A percentile compares a stretch with the other conserved stretches of the same genome.
Conservation (phyloP, 352 stramenopile species). For the Aphanomyces astaci region DNA sequence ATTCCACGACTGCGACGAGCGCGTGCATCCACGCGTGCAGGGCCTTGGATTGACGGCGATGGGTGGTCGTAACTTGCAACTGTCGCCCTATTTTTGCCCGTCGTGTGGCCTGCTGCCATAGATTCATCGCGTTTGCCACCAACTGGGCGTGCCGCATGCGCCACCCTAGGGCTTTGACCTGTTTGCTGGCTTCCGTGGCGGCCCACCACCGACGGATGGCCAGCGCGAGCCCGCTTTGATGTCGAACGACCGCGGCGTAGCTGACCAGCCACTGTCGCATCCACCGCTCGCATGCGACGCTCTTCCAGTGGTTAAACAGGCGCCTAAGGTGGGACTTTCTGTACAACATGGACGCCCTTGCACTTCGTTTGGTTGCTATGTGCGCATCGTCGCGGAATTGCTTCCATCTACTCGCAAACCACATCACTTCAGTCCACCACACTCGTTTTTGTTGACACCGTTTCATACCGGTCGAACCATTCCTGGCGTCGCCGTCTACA, state of each 20-base stretch:
- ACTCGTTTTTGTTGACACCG: no score
- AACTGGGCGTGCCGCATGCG: neutral
- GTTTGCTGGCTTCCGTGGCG: neutral
- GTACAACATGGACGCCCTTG: constrained; percentile 2
- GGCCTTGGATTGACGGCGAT: neutral
- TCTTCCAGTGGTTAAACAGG: constrained; percentile 8
- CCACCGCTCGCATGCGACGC: constrained; percentile 16
- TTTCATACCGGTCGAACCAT: neutral
- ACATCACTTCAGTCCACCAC: neutral
- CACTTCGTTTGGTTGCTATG: neutral
- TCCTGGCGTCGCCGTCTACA: neutral
- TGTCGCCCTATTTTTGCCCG: neutral
- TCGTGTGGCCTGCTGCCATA: neutral
- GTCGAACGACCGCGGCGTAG: neutral
- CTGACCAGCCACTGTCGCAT: neutral
- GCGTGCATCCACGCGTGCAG: neutral
- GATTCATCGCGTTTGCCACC: neutral
- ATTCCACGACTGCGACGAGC: neutral
- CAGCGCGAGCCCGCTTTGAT: neutral
- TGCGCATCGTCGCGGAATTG: neutral
- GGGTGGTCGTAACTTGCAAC: neutral
- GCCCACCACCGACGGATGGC: neutral
- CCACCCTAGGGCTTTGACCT: neutral
- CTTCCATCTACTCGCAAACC: constrained; percentile 9
- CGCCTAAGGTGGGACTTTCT: neutral